phyloP scores from a whole-genome alignment of 495 filamentous ascomycete genomes.

The Penicillium alfredii region DNA sequence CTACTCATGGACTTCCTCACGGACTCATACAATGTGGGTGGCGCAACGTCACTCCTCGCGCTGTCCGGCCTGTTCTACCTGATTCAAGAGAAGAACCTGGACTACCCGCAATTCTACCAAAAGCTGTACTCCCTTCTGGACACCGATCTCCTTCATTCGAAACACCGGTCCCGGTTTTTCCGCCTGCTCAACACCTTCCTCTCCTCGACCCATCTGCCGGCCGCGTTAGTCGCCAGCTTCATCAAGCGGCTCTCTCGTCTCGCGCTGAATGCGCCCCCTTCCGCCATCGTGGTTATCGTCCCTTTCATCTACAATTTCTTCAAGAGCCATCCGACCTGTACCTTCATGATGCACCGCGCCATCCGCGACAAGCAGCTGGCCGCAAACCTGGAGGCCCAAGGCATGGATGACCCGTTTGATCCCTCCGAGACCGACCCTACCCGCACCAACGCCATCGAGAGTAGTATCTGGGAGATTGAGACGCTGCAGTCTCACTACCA shows the following conservation, averaged over 20 bases:
- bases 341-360: conserved; percentile 90
- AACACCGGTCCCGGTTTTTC: conserved; percentile 89
- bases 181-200: conserved; percentile 89
- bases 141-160: conserved; percentile 79
- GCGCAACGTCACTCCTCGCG: conserved; percentile 77
- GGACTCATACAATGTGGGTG: conserved; percentile 81
- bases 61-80: conserved; percentile 93
- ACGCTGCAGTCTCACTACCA: conserved; percentile 90
- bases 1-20: conserved; percentile 97
- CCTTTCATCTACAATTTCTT: conserved; percentile 95
- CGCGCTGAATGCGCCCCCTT: conserved; percentile 75
- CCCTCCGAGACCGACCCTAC: conserved; percentile 72
- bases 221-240: conserved; percentile 85
- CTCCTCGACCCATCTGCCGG: conserved; percentile 86
- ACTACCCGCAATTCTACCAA: conserved; percentile 90
- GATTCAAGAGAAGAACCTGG: conserved; percentile 86
- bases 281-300: conserved; percentile 78
- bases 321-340: conserved; percentile 81
- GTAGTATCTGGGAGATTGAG: conserved; percentile 90
- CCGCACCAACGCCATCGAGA: conserved; percentile 81
- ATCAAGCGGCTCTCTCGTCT: conserved; percentile 85
- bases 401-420: conserved; percentile 75
- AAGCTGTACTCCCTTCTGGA: conserved; percentile 92
- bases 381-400: conserved; percentile 53
- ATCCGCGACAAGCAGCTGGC: conserved; percentile 50